Evolutionary conservation across 73 alveolate genomes (phyloP).

Genomic region (Paramecium caudatum): DNA sequence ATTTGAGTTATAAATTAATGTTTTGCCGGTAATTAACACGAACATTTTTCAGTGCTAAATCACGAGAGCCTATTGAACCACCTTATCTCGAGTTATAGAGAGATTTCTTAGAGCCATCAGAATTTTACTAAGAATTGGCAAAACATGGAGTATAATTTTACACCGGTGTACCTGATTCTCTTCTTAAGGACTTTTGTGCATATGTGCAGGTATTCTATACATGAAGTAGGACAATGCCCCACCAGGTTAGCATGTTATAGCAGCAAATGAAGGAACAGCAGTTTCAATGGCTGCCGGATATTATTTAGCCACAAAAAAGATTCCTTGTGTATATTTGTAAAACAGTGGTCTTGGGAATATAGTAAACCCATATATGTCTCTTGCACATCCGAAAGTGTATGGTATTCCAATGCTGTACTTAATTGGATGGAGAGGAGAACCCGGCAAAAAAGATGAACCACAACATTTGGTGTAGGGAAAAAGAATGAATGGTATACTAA

Average conservation of each 20-base stretch:
- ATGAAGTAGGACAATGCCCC: slow-evolving; percentile 75
- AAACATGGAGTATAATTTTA: slow-evolving; percentile 88
- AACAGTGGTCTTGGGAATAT: slow-evolving; percentile 96
- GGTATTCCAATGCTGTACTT: slow-evolving; percentile 91
- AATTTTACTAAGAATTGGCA: slow-evolving; percentile 70
- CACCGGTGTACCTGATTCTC: slow-evolving; percentile 98
- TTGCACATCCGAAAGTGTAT: slow-evolving; percentile 91
- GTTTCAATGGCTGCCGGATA: slow-evolving; percentile 95
- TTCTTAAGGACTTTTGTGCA: slow-evolving; percentile 85
- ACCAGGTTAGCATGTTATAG: slow-evolving; percentile 86
- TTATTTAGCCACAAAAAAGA: slow-evolving; percentile 89
- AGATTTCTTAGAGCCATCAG: slow-evolving; percentile 81
- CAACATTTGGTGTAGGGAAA: slow-evolving; percentile 95
- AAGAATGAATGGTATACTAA: slow-evolving; percentile 83
- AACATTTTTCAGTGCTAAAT: slow-evolving; percentile 6
- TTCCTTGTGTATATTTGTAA: slow-evolving; percentile 93
- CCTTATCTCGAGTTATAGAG: slow-evolving; percentile 77
- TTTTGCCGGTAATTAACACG: slow-evolving; percentile 47
- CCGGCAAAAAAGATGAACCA: slow-evolving; percentile 97
- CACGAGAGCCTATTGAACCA: slow-evolving; percentile 71
- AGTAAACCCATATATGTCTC: slow-evolving; percentile 90
- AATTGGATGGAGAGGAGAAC: slow-evolving; percentile 99
- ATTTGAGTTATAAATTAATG: slow-evolving; percentile 34
- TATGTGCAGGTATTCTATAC: slow-evolving; percentile 64
- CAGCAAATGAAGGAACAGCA: slow-evolving; percentile 96